phyloP scores from a whole-genome alignment of 2,329 filamentous ascomycete genomes.

The Ceratocystis cubensis region DNA sequence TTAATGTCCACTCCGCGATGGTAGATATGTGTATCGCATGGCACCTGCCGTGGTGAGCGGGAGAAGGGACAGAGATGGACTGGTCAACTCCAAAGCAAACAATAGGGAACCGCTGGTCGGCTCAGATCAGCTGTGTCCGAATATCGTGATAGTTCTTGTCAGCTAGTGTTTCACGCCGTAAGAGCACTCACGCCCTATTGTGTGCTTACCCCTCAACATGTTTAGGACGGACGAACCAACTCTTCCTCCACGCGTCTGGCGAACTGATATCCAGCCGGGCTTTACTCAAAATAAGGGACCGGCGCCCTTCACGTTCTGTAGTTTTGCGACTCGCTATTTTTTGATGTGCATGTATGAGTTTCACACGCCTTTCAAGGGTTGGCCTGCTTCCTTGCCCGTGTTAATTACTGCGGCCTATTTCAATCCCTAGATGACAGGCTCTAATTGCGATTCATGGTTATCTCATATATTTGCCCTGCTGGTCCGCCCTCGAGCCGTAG shows the following conservation, averaged over 20 bases:
- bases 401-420: background rate
- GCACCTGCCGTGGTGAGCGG: too few relatives aligned
- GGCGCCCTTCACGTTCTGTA: background rate
- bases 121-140: too few relatives aligned
- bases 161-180: background rate
- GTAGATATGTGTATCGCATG: too few relatives aligned
- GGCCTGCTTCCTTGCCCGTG: background rate
- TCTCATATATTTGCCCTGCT: background rate
- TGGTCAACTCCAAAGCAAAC: too few relatives aligned
- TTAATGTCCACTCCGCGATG: background rate
- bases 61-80: too few relatives aligned
- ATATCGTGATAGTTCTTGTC: background rate
- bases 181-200: too few relatives aligned
- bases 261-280: too few relatives aligned
- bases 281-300: too few relatives aligned
- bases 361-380: background rate
- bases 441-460: background rate
- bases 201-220: too few relatives aligned
- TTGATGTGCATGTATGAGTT: background rate
- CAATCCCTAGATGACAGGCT: background rate
- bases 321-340: background rate
- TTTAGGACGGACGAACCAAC: too few relatives aligned
- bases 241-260: too few relatives aligned
- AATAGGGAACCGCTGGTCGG: too few relatives aligned
- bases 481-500: background rate